phyloP scores from a whole-genome alignment of 306 rosid species.

The Prosopis cineraria region DNA sequence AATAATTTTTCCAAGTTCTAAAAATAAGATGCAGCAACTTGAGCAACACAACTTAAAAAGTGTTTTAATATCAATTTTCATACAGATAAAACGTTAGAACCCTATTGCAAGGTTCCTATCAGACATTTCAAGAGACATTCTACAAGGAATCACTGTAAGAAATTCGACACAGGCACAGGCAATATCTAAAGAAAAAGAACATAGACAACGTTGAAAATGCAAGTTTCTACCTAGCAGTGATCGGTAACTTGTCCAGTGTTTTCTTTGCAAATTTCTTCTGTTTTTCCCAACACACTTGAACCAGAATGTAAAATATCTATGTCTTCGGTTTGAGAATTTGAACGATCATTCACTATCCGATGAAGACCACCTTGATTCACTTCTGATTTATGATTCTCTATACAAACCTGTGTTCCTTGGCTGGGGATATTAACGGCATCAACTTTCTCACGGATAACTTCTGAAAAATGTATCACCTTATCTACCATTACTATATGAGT shows the following conservation, averaged over 20 bases:
- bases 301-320: conserved; percentile 42
- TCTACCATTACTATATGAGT: conserved; percentile 57
- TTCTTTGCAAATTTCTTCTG: conserved; percentile 39
- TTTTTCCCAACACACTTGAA: conserved; percentile 38
- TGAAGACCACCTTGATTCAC: conserved; percentile 26
- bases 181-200: not conserved
- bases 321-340: conserved; percentile 42
- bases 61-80: not conserved
- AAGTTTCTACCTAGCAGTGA: conserved; percentile 44
- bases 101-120: not conserved
- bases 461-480: conserved; percentile 62
- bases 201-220: conserved; percentile 9
- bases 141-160: not conserved
- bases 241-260: conserved; percentile 42
- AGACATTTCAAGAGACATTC: not conserved
- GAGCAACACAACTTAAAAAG: not conserved
- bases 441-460: conserved; percentile 60
- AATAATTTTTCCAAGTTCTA: not conserved
- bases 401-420: conserved; percentile 31
- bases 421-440: conserved; percentile 33
- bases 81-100: not conserved
- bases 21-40: not conserved
- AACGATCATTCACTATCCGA: conserved; percentile 34
- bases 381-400: conserved; percentile 32
- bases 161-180: not conserved